phyloP scores from a whole-genome alignment of 495 filamentous ascomycete genomes.

The Penicillium silybi region DNA sequence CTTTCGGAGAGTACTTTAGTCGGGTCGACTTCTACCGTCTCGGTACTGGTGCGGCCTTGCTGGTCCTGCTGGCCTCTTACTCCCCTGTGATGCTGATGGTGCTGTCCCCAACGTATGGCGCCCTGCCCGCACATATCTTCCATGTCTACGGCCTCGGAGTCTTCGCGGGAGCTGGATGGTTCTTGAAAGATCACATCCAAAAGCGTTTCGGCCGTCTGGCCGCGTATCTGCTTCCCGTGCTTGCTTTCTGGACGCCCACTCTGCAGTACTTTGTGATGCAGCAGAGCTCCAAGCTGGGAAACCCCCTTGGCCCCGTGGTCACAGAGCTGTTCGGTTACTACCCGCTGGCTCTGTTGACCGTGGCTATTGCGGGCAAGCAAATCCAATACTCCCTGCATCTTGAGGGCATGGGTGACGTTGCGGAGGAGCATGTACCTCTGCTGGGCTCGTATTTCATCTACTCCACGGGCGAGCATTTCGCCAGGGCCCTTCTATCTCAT shows the following conservation, averaged over 20 bases:
- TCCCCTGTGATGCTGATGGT: conserved; percentile 71
- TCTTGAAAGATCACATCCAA: conserved; percentile 49
- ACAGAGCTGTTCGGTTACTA: conserved; percentile 69
- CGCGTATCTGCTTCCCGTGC: conserved; percentile 54
- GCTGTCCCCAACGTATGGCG: conserved; percentile 82
- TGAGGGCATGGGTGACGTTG: conserved; percentile 47
- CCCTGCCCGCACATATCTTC: conserved; percentile 66
- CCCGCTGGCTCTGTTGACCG: conserved; percentile 65
- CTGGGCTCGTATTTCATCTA: conserved; percentile 63
- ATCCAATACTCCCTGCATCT: conserved; percentile 57
- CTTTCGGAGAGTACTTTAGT: conserved; percentile 25
- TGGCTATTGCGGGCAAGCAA: conserved; percentile 59
- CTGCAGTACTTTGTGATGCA: conserved; percentile 65
- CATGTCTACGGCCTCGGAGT: conserved; percentile 63
- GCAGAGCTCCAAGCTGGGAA: conserved; percentile 60
- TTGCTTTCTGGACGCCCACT: conserved; percentile 70
- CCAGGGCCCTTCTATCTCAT: conserved; percentile 45
- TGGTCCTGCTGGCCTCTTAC: conserved; percentile 66
- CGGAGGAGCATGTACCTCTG: conserved; percentile 56
- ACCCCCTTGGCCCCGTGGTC: conserved; percentile 65
- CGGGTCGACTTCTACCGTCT: conserved; percentile 29
- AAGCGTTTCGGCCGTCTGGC: conserved; percentile 37
- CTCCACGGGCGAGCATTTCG: conserved; percentile 50
- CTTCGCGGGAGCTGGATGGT: conserved; percentile 61
- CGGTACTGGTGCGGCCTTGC: conserved; percentile 40